Conservation (phyloP, 140 eudicot species). For the Bidens hawaiensis region DNA sequence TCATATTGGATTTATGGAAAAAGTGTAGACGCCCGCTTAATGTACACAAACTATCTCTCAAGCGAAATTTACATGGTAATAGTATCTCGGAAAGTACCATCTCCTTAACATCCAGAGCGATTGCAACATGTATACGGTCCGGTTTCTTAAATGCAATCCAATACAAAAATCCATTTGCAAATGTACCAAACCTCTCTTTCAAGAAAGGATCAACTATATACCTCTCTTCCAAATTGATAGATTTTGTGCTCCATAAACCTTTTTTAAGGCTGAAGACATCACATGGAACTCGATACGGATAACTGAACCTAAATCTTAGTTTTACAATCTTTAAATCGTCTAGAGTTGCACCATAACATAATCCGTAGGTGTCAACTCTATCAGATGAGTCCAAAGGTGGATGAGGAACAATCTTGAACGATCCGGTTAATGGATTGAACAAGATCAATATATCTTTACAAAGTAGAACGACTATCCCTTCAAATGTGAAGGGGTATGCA, state of each 20-base stretch:
- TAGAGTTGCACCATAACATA: not conserved
- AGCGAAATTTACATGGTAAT: not conserved
- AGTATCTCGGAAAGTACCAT: not conserved
- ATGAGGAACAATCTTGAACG: not conserved
- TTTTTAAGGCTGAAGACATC: not conserved
- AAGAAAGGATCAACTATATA: not conserved
- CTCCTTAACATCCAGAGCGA: not conserved
- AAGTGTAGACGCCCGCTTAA: not conserved
- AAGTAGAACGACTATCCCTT: not conserved
- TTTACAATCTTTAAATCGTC: not conserved
- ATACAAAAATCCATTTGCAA: constrained; percentile 9
- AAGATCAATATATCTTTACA: not conserved
- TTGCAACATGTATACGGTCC: not conserved
- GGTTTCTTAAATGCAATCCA: not conserved
- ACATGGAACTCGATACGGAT: not conserved
- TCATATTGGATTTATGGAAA: not conserved
- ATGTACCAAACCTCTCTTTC: too few species aligned
- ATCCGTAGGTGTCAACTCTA: too few species aligned
- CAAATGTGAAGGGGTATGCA: too few species aligned
- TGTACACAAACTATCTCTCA: too few species aligned
- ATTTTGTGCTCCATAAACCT: not conserved
- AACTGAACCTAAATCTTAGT: not conserved
- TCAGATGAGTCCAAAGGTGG: too few species aligned
- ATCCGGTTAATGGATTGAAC: not conserved
- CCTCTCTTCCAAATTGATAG: not conserved